These are phyloP conservation scores for Pulveroboletus ravenelii DNA, from an alignment of 768 basidiomycete species.

Conservation along the genomic window DNA sequence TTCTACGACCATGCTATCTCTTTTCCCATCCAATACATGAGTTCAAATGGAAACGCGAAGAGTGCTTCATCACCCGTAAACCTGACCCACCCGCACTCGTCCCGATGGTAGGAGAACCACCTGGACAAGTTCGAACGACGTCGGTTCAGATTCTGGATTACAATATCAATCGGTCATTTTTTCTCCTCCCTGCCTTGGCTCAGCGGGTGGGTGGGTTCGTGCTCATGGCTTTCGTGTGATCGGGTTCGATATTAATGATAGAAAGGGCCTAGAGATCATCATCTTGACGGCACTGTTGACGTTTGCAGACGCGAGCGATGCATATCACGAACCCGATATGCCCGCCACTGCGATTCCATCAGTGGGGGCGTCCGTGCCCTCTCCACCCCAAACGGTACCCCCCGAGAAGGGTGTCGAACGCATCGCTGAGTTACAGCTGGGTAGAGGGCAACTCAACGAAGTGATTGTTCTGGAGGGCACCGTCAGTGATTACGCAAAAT, in stretches of 20 bases:
- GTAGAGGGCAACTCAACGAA: slow-evolving; percentile 70
- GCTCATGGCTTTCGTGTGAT: neutral
- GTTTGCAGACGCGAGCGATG: slow-evolving; percentile 67
- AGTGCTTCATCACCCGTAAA: slow-evolving; percentile 79
- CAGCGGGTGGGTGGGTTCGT: neutral
- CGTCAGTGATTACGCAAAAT: slow-evolving; percentile 62
- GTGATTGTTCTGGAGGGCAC: slow-evolving; percentile 61
- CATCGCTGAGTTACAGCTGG: slow-evolving; percentile 66
- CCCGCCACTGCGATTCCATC: slow-evolving; percentile 3
- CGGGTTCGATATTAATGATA: slow-evolving; percentile 80
- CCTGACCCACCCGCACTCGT: slow-evolving; percentile 85
- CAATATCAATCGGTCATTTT: slow-evolving; percentile 64
- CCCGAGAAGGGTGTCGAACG: slow-evolving; percentile 64
- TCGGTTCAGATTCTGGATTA: slow-evolving; percentile 80
- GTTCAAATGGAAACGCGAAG: slow-evolving; percentile 83
- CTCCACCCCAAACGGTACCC: slow-evolving; percentile 54
- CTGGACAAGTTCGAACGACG: slow-evolving; percentile 57
- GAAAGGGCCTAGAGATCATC: slow-evolving; percentile 82
- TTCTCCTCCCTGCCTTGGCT: too few species aligned
- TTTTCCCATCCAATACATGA: slow-evolving; percentile 50
- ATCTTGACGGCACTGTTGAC: slow-evolving; percentile 72
- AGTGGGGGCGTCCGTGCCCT: slow-evolving; percentile 27
- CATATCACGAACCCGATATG: slow-evolving; percentile 38
- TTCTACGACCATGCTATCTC: too few species aligned
- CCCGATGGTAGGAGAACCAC: slow-evolving; percentile 71